phyloP scores from a whole-genome alignment of 306 rosid genomes.

The Prunus davidiana region DNA sequence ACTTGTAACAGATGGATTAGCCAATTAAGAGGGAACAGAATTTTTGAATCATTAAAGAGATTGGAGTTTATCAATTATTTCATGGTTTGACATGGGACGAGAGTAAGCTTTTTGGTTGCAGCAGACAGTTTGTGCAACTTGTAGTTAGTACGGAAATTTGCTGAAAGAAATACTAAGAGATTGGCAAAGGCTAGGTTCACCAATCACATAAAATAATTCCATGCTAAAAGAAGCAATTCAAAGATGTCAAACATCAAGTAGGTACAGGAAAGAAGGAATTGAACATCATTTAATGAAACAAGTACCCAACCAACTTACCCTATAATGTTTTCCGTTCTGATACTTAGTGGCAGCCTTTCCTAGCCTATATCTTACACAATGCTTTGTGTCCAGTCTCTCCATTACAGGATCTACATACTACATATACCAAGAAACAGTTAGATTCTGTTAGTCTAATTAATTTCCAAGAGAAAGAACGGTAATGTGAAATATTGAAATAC shows the following conservation, averaged over 20 bases:
- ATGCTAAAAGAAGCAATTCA: neutral
- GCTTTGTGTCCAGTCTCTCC: constrained; percentile 87
- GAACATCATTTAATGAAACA: constrained; percentile 17
- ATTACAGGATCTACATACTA: constrained; percentile 96
- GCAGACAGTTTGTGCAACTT: neutral
- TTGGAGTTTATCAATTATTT: neutral
- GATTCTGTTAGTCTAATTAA: constrained; percentile 8
- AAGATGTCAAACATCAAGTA: neutral
- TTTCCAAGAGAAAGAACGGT: neutral
- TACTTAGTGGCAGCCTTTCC: constrained; percentile 92
- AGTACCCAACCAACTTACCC: constrained; percentile 52
- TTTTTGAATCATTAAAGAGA: neutral
- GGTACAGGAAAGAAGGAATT: neutral
- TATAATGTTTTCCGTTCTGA: constrained; percentile 80
- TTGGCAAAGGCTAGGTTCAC: neutral
- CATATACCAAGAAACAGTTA: constrained; percentile 27
- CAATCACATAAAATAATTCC: neutral
- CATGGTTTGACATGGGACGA: neutral
- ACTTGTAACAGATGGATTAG: neutral
- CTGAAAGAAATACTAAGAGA: neutral
- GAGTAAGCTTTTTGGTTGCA: neutral
- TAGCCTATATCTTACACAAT: constrained; percentile 74
- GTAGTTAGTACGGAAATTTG: neutral
- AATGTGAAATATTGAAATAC: constrained; percentile 35
- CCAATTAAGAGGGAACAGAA: neutral